phyloP scores from a whole-genome alignment of 805 yeast genomes.

The Yarrowia osloensis region DNA sequence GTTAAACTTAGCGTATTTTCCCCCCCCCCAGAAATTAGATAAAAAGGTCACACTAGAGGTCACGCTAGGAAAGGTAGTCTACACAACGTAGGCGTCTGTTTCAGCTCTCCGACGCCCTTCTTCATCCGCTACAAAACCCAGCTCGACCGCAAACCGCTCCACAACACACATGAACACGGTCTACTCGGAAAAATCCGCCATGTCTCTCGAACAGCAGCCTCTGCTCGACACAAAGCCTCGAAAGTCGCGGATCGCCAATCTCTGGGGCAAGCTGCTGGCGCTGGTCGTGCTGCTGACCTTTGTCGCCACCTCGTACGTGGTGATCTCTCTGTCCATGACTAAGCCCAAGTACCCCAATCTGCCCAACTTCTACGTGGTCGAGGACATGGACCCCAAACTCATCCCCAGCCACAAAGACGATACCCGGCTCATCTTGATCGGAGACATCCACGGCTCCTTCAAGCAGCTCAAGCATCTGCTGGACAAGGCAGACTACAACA shows the following conservation, averaged over 20 bases:
- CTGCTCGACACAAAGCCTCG: conserved; percentile 14
- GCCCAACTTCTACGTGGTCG: conserved; percentile 24
- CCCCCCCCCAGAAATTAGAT: conserved; percentile 1
- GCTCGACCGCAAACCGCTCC: too few relatives aligned
- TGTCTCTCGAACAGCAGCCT: conserved; percentile 27
- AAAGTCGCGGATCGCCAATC: background rate
- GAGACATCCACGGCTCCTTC: conserved; percentile 86
- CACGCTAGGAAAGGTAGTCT: conserved; percentile 10
- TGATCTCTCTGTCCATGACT: conserved; percentile 1
- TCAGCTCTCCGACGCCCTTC: background rate
- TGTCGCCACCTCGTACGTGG: background rate
- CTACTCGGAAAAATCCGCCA: conserved; percentile 15
- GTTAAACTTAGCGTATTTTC: conserved; percentile 1
- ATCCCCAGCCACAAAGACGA: conserved; percentile 32
- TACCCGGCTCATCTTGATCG: conserved; percentile 64
- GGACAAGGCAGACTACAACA: conserved; percentile 47
- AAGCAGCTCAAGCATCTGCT: conserved; percentile 57
- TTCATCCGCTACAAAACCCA: background rate
- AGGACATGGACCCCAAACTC: conserved; percentile 3
- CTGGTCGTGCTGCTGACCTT: background rate
- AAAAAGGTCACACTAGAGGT: conserved; percentile 10
- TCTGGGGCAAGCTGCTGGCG: background rate
- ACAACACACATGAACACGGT: background rate
- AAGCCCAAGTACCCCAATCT: conserved; percentile 10
- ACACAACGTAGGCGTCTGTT: background rate